phyloP scores from a whole-genome alignment of 2,329 filamentous ascomycete species.

The Fusarium nodosum region DNA sequence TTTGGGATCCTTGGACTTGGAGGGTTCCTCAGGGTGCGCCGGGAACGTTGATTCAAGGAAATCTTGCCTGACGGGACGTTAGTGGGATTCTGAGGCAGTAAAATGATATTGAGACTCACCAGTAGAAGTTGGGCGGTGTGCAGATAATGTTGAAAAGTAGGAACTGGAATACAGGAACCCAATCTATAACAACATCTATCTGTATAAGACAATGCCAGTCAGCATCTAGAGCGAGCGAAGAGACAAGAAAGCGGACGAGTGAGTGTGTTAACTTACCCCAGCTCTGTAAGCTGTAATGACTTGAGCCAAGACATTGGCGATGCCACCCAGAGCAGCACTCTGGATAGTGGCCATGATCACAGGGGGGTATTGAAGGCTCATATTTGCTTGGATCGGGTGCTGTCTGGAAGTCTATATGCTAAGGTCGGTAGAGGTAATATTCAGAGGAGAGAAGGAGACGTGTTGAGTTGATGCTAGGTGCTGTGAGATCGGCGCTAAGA shows the following conservation, averaged over 20 bases:
- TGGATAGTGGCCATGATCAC: slow-evolving; percentile 74
- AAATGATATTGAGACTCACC: slow-evolving; percentile 63
- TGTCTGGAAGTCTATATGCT: no score
- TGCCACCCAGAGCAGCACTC: slow-evolving; percentile 72
- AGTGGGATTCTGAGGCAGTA: slow-evolving; percentile 33
- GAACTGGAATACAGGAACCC: slow-evolving; percentile 80
- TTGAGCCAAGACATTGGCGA: slow-evolving; percentile 82
- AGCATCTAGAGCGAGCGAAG: not conserved
- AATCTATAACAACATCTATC: slow-evolving; percentile 73
- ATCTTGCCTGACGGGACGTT: slow-evolving; percentile 70
- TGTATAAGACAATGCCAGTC: slow-evolving; percentile 50
- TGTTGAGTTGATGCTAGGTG: slow-evolving; percentile 20
- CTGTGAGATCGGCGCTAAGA: slow-evolving; percentile 33
- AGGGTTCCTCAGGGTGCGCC: slow-evolving; percentile 64
- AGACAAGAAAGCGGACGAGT: not conserved
- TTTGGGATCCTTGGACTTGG: slow-evolving; percentile 56
- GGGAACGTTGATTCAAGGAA: slow-evolving; percentile 83
- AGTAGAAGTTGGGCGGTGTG: slow-evolving; percentile 86
- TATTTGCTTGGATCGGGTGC: slow-evolving; percentile 20
- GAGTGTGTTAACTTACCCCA: slow-evolving; percentile 61
- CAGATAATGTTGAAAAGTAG: slow-evolving; percentile 78
- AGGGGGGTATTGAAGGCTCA: slow-evolving; percentile 57
- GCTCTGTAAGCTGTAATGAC: slow-evolving; percentile 72
- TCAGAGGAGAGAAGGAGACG: slow-evolving; percentile 13
- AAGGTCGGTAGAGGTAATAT: not conserved